Conservation (phyloP, 2,329 filamentous ascomycete genomes). For the Penicillium decumbens region DNA sequence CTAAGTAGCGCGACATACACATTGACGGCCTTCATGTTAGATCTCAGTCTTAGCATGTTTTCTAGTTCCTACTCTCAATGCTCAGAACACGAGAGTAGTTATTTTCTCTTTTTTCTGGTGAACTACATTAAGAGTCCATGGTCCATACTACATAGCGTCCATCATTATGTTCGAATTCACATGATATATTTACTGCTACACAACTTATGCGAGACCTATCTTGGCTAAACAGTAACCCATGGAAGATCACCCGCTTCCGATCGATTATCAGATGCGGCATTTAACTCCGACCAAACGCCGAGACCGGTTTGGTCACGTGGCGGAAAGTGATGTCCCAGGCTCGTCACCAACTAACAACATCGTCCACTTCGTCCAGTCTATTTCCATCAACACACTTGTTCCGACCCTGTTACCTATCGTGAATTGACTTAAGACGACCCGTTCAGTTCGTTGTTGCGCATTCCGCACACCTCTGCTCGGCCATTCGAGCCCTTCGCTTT, state of each 20-base stretch:
- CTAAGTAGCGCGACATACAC: neutral
- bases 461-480: slow-evolving; percentile 19
- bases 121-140: too few relatives aligned
- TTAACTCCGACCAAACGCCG: slow-evolving; percentile 20
- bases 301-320: slow-evolving; percentile 21
- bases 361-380: slow-evolving; percentile 7
- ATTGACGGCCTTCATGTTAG: neutral
- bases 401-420: slow-evolving; percentile 5
- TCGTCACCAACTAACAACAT: slow-evolving; percentile 13
- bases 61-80: neutral
- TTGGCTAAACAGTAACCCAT: neutral
- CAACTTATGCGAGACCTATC: neutral
- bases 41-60: neutral
- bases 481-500: slow-evolving; percentile 20
- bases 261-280: slow-evolving; percentile 2
- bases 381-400: neutral
- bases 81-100: neutral
- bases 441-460: slow-evolving; percentile 14
- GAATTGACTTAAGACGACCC: neutral
- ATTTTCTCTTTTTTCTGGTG: neutral
- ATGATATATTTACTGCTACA: neutral
- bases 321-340: slow-evolving; percentile 14
- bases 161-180: neutral
- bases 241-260: neutral
- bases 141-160: neutral